Evolutionary conservation across 352 stramenopile species (phyloP), one percentile per base, ranked within the genome.

Genomic region (Globisporangium heterothallicum): DNA sequence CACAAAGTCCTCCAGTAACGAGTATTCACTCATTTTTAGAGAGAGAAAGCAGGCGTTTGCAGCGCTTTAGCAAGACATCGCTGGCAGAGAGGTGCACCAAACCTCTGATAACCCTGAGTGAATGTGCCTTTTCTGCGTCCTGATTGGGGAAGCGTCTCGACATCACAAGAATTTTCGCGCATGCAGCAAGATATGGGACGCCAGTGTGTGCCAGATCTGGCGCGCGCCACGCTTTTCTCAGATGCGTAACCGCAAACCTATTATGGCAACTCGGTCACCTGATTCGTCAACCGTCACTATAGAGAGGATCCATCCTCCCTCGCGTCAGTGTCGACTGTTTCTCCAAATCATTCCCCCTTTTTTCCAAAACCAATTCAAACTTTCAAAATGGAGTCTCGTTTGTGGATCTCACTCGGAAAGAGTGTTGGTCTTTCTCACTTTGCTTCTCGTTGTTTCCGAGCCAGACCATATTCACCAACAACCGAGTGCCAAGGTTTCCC

Each of bases 81-180:
- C n/a, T n/a, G n/a, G n/a, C n/a, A n/a, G n/a, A 38, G 8, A 38
- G 32, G 32, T 4, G 10, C 0, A 1, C 5, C 14, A 38, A 38
- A 38, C 32, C 32, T 38, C 32, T 61, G 26, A 22, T 29, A 24
- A 44, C 63, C 13, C 43, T 47, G 42, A 44, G 34, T 32, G 36
- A 41, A 34, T 25, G 14, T 10, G 42, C 16, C 24, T 43, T 30
- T 36, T 54, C 22, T 25, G 18, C 10, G 16, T n/a, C 9, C 34
- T 32, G 16, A 35, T 54, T 19, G 16, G 30, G 34, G 8, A 30
- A 52, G 13, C 42, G 29, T 16, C 40, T 32, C 25, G 19, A 24
- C n/a, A 57, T 27, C 52, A 67, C 57, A 57, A 58, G 56, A 65
- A 62, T 50, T 49, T 64, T 68, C 56, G 32, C 24, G 14, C 21